Percentiles rank a stretch among this genome's conserved stretches.
phyloP scores from a whole-genome alignment of 768 basidiomycete species.

The Psilocybe azurescens region DNA sequence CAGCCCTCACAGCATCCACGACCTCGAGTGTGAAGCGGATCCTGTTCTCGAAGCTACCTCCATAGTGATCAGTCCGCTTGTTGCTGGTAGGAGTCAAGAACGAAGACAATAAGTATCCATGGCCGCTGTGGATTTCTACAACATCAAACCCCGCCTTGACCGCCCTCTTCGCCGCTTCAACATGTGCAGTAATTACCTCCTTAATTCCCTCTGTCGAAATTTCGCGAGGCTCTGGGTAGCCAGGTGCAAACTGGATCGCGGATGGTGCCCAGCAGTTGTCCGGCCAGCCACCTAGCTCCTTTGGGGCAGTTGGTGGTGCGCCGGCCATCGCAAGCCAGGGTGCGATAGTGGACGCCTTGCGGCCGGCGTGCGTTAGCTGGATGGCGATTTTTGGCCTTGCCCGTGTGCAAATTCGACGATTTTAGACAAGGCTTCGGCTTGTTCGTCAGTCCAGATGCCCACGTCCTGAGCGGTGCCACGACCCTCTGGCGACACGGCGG shows the following conservation, averaged over 20 bases:
- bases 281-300: conserved; percentile 48
- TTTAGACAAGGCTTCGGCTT: neutral
- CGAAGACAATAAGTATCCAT: conserved; percentile 61
- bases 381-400: conserved; percentile 69
- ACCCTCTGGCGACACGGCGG: conserved; percentile 23
- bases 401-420: conserved; percentile 49
- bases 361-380: conserved; percentile 76
- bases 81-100: conserved; percentile 68
- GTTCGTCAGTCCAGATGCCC: neutral
- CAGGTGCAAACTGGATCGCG: conserved; percentile 16
- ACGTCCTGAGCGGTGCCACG: neutral
- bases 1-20: conserved; percentile 64
- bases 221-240: conserved; percentile 58
- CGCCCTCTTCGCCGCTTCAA: conserved; percentile 53
- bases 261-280: conserved; percentile 62
- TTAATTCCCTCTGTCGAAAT: conserved; percentile 63
- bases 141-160: conserved; percentile 65
- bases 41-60: conserved; percentile 77
- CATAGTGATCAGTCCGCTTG: conserved; percentile 71
- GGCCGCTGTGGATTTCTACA: conserved; percentile 68
- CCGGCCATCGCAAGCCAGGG: conserved; percentile 52
- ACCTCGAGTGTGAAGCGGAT: conserved; percentile 65
- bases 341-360: conserved; percentile 68
- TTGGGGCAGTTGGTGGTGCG: conserved; percentile 31
- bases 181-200: conserved; percentile 61